Evolutionary conservation across 495 filamentous ascomycete species (phyloP).

Genomic region (Talaromyces ruber): DNA sequence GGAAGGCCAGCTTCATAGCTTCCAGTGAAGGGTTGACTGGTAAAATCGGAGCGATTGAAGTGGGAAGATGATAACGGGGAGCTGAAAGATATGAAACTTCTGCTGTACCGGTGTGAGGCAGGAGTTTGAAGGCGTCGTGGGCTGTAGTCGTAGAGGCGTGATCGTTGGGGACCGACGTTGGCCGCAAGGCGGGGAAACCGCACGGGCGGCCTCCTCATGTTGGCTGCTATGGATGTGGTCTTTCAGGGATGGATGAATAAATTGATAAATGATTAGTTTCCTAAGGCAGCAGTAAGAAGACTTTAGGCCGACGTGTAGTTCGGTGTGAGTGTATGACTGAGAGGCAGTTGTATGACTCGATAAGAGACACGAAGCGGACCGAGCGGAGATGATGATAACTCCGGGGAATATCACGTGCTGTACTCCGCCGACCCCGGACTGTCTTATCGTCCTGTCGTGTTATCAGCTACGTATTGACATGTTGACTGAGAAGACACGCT

Average conservation of each 20-base stretch:
- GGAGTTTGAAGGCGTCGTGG: not conserved
- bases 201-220: constrained; percentile 3
- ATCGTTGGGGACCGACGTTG: constrained; percentile 1
- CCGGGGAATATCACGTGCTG: not conserved
- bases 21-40: constrained; percentile 57
- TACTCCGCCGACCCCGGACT: not conserved
- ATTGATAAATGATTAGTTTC: not conserved
- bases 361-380: not conserved
- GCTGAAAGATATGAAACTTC: constrained; percentile 21
- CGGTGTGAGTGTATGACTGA: not conserved
- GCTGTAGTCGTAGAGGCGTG: not conserved
- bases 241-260: not conserved
- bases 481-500: not conserved
- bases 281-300: not conserved
- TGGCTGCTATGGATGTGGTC: not conserved
- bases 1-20: constrained; percentile 66
- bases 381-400: not conserved
- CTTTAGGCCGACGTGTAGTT: not conserved
- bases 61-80: constrained; percentile 38
- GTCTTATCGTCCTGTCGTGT: not conserved
- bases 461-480: too few species aligned
- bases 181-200: constrained; percentile 5
- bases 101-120: not conserved
- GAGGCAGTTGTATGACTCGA: not conserved
- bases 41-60: constrained; percentile 56